Evolutionary conservation across 768 basidiomycete genomes (phyloP).

Genomic region (Leccinum sublutescens): DNA sequence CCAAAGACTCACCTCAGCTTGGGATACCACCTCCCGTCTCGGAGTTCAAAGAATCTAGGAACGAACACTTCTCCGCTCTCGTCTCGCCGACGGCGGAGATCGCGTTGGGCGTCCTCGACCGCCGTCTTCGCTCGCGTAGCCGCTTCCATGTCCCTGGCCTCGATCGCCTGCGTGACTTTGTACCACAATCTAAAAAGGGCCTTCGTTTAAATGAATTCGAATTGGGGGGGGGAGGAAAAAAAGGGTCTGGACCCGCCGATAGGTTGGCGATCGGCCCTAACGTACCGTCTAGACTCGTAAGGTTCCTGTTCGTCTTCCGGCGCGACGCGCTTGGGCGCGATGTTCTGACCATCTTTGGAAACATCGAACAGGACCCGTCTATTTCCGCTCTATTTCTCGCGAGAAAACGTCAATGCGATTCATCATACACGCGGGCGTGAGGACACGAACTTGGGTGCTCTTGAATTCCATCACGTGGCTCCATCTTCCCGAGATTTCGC

Average conservation of each 20-base stretch:
- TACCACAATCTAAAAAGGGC: conserved; percentile 57
- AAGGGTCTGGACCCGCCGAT: neutral
- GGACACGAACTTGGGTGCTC: conserved; percentile 52
- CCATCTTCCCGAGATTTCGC: conserved; percentile 91
- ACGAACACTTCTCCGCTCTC: conserved; percentile 65
- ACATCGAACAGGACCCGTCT: conserved; percentile 86
- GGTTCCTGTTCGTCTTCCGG: conserved; percentile 85
- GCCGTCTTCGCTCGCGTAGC: conserved; percentile 87
- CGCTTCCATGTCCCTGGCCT: conserved; percentile 86
- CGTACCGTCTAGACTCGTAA: conserved; percentile 84
- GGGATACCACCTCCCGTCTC: conserved; percentile 80
- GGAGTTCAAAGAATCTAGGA: conserved; percentile 79
- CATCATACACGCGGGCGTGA: neutral
- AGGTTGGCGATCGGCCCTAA: conserved; percentile 2
- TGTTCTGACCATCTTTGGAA: conserved; percentile 63
- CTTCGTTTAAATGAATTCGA: neutral
- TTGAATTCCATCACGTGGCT: conserved; percentile 87
- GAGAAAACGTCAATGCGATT: neutral
- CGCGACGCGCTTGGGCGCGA: conserved; percentile 80
- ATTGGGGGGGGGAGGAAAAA: neutral
- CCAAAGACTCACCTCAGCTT: conserved; percentile 60
- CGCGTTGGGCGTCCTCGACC: conserved; percentile 92
- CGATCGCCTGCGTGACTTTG: conserved; percentile 81
- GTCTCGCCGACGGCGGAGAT: conserved; percentile 70
- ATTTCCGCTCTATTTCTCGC: conserved; percentile 49